Percentiles rank a stretch among this genome's conserved stretches.
Conservation (phyloP, 2,329 filamentous ascomycete genomes). For the Endocalyx cinctus region DNA sequence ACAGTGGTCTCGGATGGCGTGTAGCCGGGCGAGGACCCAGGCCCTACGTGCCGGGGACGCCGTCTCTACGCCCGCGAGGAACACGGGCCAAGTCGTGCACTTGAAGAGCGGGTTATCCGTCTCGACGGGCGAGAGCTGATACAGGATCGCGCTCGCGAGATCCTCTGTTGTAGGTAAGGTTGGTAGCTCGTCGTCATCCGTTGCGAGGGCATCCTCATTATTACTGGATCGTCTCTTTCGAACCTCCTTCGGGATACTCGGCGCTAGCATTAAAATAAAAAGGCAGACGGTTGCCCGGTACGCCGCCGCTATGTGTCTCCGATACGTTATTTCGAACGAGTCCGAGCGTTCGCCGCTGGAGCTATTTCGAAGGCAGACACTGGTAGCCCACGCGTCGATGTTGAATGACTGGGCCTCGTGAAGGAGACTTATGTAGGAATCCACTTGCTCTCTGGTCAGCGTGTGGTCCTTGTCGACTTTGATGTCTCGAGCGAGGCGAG, state of each 20-base stretch:
- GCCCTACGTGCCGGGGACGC: slow-evolving; percentile 39
- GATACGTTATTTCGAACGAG: slow-evolving; percentile 33
- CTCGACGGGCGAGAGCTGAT: slow-evolving; percentile 44
- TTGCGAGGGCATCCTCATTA: background rate
- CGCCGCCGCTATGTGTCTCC: slow-evolving; percentile 39
- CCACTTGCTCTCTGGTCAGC: slow-evolving; percentile 29
- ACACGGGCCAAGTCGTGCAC: slow-evolving; percentile 56
- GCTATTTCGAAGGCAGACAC: slow-evolving; percentile 28
- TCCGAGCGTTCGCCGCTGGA: slow-evolving; percentile 24
- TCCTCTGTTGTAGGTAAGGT: slow-evolving; percentile 38
- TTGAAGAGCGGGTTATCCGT: slow-evolving; percentile 51
- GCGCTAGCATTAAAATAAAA: slow-evolving; percentile 38
- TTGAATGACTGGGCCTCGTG: slow-evolving; percentile 38
- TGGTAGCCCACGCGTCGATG: slow-evolving; percentile 36
- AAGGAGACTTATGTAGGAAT: slow-evolving; percentile 34
- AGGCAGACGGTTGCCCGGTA: slow-evolving; percentile 44
- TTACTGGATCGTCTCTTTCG: slow-evolving; percentile 1
- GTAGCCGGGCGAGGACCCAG: slow-evolving; percentile 47
- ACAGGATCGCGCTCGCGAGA: slow-evolving; percentile 45
- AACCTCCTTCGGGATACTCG: slow-evolving; percentile 16
- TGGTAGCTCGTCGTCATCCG: slow-evolving; percentile 14
- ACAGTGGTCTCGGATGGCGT: slow-evolving; percentile 39
- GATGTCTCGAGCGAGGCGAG: slow-evolving; percentile 37
- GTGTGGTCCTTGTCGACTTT: slow-evolving; percentile 16
- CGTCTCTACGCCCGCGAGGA: slow-evolving; percentile 53